These are phyloP conservation scores for rapeseed (Brassica napus) DNA, from an alignment of 345 rosid species.

Conservation along the genomic window DNA sequence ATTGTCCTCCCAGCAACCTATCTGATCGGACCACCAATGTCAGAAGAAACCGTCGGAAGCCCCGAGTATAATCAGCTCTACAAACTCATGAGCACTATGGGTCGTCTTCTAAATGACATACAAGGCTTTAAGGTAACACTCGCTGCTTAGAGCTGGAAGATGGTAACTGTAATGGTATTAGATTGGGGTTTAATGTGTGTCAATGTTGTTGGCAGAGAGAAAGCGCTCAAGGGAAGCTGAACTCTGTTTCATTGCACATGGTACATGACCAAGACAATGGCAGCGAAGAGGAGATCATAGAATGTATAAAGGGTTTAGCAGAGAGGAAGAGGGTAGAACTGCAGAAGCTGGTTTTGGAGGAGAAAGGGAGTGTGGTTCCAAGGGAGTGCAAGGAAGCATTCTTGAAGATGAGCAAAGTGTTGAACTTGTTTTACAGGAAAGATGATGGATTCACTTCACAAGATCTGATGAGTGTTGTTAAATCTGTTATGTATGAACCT, in stretches of 20 bases:
- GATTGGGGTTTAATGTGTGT: not conserved
- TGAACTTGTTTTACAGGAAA: constrained; percentile 68
- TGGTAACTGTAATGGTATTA: constrained; percentile 3
- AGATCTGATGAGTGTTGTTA: constrained; percentile 52
- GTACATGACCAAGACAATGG: constrained; percentile 33
- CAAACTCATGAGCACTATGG: constrained; percentile 68
- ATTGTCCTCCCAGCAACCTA: constrained; percentile 77
- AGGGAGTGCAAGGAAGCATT: constrained; percentile 72
- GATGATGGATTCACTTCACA: constrained; percentile 75
- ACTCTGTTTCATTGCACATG: constrained; percentile 62
- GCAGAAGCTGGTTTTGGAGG: constrained; percentile 56
- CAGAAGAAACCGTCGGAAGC: constrained; percentile 48
- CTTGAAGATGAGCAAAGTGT: constrained; percentile 74
- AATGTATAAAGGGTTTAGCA: constrained; percentile 40
- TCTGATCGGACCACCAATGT: constrained; percentile 67
- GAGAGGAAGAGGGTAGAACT: constrained; percentile 48
- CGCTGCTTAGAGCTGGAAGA: constrained; percentile 3
- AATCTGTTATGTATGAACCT: constrained; percentile 52
- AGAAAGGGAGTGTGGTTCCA: constrained; percentile 54
- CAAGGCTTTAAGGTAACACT: constrained; percentile 59
- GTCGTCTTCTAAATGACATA: constrained; percentile 84
- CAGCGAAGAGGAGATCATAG: constrained; percentile 47
- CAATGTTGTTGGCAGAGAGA: constrained; percentile 58
- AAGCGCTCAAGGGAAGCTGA: constrained; percentile 67
- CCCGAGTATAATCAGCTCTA: constrained; percentile 47